Percentiles rank a stretch among this genome's conserved stretches.
Conservation (phyloP, 352 stramenopile genomes). For the Lagenidium sp. region DNA sequence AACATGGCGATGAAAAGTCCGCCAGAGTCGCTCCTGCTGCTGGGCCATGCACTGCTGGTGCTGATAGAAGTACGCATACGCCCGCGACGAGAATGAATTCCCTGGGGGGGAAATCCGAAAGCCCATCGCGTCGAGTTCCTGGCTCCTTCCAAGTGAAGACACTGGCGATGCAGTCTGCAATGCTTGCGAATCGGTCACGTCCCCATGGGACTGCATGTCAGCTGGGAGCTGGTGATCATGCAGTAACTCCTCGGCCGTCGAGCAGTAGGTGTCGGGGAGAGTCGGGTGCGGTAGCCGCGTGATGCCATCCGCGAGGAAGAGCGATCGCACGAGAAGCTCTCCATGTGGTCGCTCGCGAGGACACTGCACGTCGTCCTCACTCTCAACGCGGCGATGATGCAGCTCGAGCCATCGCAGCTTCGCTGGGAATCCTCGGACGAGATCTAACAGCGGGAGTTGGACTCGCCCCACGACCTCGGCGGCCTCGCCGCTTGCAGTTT, state of each 20-base stretch:
- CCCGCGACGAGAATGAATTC: constrained; percentile 1
- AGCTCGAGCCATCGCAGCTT: constrained; percentile 57
- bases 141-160: too few relatives aligned
- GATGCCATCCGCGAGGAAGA: constrained; percentile 53
- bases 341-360: constrained; percentile 18
- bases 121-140: constrained; percentile 37
- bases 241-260: constrained; percentile 33
- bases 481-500: constrained; percentile 13
- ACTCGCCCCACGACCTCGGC: constrained; percentile 22
- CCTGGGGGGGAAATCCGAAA: constrained; percentile 23
- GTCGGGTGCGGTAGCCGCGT: constrained; percentile 32
- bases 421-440: constrained; percentile 47
- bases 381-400: constrained; percentile 1
- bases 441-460: constrained; percentile 27
- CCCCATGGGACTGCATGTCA: too few relatives aligned
- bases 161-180: too few relatives aligned
- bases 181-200: too few relatives aligned
- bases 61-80: constrained; percentile 40
- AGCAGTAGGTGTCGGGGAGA: constrained; percentile 16
- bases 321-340: constrained; percentile 33
- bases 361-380: neutral
- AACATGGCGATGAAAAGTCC: constrained; percentile 6
- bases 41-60: constrained; percentile 25
- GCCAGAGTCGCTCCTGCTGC: constrained; percentile 31
- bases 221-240: too few relatives aligned